Evolutionary conservation across 495 filamentous ascomycete genomes (phyloP).

Genomic region (Thermochaetoides thermophila): DNA sequence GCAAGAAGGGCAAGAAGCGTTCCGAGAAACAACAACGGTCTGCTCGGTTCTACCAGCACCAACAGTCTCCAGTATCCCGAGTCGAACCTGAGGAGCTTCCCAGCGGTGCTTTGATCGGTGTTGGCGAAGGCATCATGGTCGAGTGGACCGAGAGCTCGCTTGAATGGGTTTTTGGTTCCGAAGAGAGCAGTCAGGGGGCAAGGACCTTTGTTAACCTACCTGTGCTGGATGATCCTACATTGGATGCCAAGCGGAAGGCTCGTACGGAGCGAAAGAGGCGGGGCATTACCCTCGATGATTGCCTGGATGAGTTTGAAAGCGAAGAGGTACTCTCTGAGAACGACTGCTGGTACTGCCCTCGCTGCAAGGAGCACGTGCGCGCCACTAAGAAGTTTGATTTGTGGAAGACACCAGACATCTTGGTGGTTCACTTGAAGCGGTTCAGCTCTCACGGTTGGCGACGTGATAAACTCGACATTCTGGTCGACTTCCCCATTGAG

Average conservation of each 20-base stretch:
- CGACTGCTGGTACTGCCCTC: constrained; percentile 91
- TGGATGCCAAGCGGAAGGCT: constrained; percentile 43
- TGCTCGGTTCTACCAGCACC: constrained; percentile 15
- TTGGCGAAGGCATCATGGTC: constrained; percentile 69
- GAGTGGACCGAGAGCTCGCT: constrained; percentile 61
- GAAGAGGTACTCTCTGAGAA: constrained; percentile 84
- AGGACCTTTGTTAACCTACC: constrained; percentile 38
- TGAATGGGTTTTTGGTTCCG: constrained; percentile 52
- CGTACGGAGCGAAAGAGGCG: constrained; percentile 48
- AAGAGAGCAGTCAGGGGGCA: constrained; percentile 16
- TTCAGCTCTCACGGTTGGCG: constrained; percentile 66
- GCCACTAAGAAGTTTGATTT: constrained; percentile 94
- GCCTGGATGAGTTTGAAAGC: constrained; percentile 84
- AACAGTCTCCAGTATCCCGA: constrained; percentile 12
- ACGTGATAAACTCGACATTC: constrained; percentile 76
- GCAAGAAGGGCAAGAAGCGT: constrained; percentile 23
- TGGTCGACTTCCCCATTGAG: constrained; percentile 86
- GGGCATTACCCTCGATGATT: constrained; percentile 78
- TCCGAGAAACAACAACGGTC: constrained; percentile 19
- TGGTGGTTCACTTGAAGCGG: constrained; percentile 82
- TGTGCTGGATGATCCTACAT: constrained; percentile 47
- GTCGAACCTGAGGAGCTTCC: constrained; percentile 18
- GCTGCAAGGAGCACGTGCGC: constrained; percentile 82
- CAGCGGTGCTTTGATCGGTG: constrained; percentile 47
- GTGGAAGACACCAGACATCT: constrained; percentile 89